Evolutionary conservation across 352 stramenopile genomes (phyloP).

Genomic region (Pythium insidiosum): DNA sequence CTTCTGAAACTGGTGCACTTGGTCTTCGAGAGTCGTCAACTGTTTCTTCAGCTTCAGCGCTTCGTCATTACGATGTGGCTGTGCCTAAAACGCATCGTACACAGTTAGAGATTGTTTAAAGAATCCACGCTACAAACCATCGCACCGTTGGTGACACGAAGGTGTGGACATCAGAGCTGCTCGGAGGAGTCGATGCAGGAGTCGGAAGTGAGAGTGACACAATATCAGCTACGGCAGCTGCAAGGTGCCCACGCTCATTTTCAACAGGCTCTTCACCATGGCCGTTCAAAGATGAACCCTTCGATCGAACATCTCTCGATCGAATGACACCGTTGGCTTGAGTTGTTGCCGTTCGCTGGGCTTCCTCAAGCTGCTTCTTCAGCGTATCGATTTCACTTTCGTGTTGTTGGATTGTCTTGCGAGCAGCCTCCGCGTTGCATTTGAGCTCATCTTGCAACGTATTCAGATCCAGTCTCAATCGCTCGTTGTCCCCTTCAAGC

Average conservation of each 20-base stretch:
- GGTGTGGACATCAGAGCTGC: too few relatives aligned
- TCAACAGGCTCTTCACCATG: background rate
- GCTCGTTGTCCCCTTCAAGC: slow-evolving; percentile 22
- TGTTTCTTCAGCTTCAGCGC: slow-evolving; percentile 33
- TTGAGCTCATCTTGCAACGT: slow-evolving; percentile 27
- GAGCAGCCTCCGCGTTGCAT: slow-evolving; percentile 25
- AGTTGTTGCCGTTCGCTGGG: slow-evolving; percentile 18
- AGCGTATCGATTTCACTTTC: slow-evolving; percentile 42
- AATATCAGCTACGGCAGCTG: slow-evolving; percentile 17
- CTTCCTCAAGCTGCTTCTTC: slow-evolving; percentile 36
- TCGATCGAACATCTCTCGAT: too few relatives aligned
- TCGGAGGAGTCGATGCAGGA: too few relatives aligned
- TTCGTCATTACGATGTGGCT: slow-evolving; percentile 26
- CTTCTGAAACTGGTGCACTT: slow-evolving; percentile 36
- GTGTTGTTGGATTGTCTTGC: slow-evolving; percentile 41
- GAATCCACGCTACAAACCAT: too few relatives aligned
- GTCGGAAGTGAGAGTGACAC: too few relatives aligned
- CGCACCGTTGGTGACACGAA: too few relatives aligned
- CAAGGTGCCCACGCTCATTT: slow-evolving; percentile 4
- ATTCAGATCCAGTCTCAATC: slow-evolving; percentile 19
- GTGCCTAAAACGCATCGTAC: slow-evolving; percentile 19
- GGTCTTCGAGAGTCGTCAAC: slow-evolving; percentile 30
- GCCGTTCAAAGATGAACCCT: too few relatives aligned
- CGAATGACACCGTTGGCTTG: too few relatives aligned
- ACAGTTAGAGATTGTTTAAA: too few relatives aligned